A percentile compares a stretch with the other conserved stretches of the same genome.
Evolutionary conservation across 2,329 filamentous ascomycete genomes (phyloP).

Genomic region (Microsporum audouinii): DNA sequence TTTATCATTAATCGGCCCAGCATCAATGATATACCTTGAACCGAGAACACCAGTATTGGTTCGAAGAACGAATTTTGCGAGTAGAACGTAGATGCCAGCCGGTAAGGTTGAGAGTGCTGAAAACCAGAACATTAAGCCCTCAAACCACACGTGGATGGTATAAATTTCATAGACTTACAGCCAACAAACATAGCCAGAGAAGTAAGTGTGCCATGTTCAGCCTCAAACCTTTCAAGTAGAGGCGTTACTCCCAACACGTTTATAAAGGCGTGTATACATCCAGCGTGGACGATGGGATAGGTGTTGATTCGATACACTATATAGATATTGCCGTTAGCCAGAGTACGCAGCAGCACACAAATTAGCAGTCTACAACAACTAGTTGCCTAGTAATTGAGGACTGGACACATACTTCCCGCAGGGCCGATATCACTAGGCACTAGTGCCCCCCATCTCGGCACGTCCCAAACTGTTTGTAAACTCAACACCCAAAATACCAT

Average conservation of each 20-base stretch:
- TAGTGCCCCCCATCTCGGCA: constrained; percentile 66
- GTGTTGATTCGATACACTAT: constrained; percentile 87
- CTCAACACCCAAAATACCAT: constrained; percentile 57
- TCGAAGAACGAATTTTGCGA: constrained; percentile 62
- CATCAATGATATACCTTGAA: constrained; percentile 51
- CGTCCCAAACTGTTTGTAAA: constrained; percentile 57
- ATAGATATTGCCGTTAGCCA: neutral
- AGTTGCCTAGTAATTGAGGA: neutral
- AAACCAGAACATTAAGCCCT: neutral
- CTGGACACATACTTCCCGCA: constrained; percentile 50
- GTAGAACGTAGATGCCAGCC: constrained; percentile 64
- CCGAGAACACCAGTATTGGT: constrained; percentile 67
- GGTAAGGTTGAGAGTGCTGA: constrained; percentile 69
- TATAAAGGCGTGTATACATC: constrained; percentile 66
- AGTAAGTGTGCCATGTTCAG: constrained; percentile 80
- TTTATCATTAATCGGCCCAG: neutral
- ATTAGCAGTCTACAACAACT: neutral
- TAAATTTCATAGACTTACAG: constrained; percentile 49
- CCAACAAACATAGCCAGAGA: constrained; percentile 82
- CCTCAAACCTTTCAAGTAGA: constrained; percentile 87
- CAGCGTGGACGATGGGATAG: constrained; percentile 74
- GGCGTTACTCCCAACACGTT: constrained; percentile 73
- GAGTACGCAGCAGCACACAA: neutral
- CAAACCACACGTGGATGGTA: neutral
- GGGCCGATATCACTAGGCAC: constrained; percentile 65